Base-by-base conservation (phyloP, 179 eudicot species). In the Silene noctiflora region DNA sequence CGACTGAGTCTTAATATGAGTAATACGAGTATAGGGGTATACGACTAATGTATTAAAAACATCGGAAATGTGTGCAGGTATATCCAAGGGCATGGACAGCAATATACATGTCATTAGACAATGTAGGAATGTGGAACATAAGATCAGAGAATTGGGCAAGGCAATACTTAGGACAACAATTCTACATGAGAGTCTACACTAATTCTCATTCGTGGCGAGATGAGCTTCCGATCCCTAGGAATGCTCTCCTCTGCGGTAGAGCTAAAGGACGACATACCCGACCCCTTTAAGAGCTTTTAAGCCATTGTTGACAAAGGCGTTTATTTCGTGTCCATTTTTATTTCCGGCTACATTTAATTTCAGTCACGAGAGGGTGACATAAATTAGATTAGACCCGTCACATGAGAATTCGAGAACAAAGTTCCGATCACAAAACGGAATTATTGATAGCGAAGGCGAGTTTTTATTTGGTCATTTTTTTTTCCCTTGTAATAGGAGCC, bases 81-180 rank as follows among this genome's bases (percentile, higher is more conserved):
- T 85, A 85, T 81, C 88, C 88, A 22, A 85, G 35, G 67, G 73
- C 84, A 74, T 85, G 88, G 88, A 85, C 88, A 27, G 86, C 88
- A 10, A 79, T 85, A 80, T 85, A 83, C 77, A 16, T 83, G 75
- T 76, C 88, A 16, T 64, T 83, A n/a, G 88, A 85, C 81, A 85
- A 85, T 21, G 88, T 83, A 5, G 88, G 88, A 68, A 81, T 85
- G 86, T 85, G 88, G 88, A 85, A 81, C 82, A 71, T 85, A 78
- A 83, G 88, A 67, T 85, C 88, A n/a, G 83, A 85, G 69, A 79
- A 83, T 62, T 83, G 88, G 88, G 78, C 82, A 69, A 78, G 79
- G 55, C 86, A 83, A 31, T 81, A 81, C 78, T 78, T 85, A 33
- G 88, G 88, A 59, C 88, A 85, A 69, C 88, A 85, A 53, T 81